A percentile compares a stretch with the other conserved stretches of the same genome.
Conservation (phyloP, 768 basidiomycete species). For the Cystofilobasidium ferigula region DNA sequence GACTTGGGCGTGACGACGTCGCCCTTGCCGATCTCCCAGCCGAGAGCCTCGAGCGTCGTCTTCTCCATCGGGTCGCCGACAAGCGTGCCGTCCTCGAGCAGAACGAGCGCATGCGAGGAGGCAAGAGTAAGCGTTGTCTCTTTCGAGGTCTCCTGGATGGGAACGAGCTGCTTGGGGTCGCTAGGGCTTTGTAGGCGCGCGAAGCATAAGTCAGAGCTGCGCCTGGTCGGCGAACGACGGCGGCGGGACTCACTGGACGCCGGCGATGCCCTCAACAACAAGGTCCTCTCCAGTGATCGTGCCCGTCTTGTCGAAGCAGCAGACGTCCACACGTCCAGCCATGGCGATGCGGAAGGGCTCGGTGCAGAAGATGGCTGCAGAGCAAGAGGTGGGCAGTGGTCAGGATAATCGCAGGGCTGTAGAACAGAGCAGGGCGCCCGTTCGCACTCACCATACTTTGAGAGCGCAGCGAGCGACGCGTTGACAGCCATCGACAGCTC, state of each 20-base stretch:
- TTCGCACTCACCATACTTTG: constrained; percentile 66
- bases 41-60: constrained; percentile 78
- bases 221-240: background rate
- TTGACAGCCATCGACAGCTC: constrained; percentile 94
- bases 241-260: constrained; percentile 60
- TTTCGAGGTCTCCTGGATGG: constrained; percentile 61
- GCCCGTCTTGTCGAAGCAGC: constrained; percentile 99
- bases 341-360: constrained; percentile 96
- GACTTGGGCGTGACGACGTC: constrained; percentile 58
- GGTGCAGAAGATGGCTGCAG: constrained; percentile 92
- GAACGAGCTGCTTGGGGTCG: constrained; percentile 56
- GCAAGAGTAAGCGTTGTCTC: constrained; percentile 82
- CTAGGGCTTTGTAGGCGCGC: constrained; percentile 41
- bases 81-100: constrained; percentile 81
- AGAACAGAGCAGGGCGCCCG: background rate
- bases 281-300: constrained; percentile 94
- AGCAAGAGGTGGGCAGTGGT: background rate
- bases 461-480: constrained; percentile 80
- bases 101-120: constrained; percentile 86
- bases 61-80: constrained; percentile 99
- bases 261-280: constrained; percentile 85
- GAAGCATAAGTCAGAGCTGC: background rate
- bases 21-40: constrained; percentile 65
- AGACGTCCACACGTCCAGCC: constrained; percentile 91
- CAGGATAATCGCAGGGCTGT: no score